Conservation (phyloP, 2,329 filamentous ascomycete species). For the Sclerotiophoma versabilis region DNA sequence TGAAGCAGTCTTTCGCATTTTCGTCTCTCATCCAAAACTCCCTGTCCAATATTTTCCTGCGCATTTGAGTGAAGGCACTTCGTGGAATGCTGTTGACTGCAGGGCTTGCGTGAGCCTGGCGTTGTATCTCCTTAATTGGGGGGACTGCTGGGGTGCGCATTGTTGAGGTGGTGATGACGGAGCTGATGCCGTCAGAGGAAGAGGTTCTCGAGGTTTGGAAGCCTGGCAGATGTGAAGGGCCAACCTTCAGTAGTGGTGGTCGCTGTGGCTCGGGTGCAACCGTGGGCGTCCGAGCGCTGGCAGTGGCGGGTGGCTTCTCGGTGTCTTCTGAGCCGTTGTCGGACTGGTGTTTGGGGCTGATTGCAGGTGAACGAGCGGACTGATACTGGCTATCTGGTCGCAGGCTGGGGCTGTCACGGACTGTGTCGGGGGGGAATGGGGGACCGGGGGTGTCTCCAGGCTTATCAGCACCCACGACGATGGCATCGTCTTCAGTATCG, state of each 20-base stretch:
- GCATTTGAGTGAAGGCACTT: conserved; percentile 64
- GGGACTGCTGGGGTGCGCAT: conserved; percentile 40
- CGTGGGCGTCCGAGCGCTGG: conserved; percentile 33
- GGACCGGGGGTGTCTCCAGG: conserved; percentile 31
- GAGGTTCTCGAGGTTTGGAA: conserved; percentile 55
- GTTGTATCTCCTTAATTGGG: conserved; percentile 42
- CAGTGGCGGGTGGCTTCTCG: conserved; percentile 28
- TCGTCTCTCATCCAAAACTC: conserved; percentile 99
- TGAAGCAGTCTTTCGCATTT: conserved; percentile 96
- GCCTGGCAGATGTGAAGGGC: conserved; percentile 57
- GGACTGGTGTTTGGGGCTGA: conserved; percentile 29
- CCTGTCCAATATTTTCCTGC: conserved; percentile 86
- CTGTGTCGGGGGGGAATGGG: conserved; percentile 29
- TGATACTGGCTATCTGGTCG: conserved; percentile 37
- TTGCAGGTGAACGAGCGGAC: conserved; percentile 26
- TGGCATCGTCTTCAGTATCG: conserved; percentile 42
- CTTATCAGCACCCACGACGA: conserved; percentile 32
- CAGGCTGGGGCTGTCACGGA: conserved; percentile 35
- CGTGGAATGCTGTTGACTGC: conserved; percentile 51
- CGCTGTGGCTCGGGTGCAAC: conserved; percentile 42
- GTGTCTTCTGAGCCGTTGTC: conserved; percentile 34
- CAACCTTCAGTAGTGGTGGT: conserved; percentile 52
- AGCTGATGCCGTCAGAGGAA: conserved; percentile 55
- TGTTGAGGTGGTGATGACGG: conserved; percentile 44
- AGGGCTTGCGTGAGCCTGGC: conserved; percentile 25